Conservation (phyloP, 2,329 filamentous ascomycete species). For the Pseudonectria foliicola region DNA sequence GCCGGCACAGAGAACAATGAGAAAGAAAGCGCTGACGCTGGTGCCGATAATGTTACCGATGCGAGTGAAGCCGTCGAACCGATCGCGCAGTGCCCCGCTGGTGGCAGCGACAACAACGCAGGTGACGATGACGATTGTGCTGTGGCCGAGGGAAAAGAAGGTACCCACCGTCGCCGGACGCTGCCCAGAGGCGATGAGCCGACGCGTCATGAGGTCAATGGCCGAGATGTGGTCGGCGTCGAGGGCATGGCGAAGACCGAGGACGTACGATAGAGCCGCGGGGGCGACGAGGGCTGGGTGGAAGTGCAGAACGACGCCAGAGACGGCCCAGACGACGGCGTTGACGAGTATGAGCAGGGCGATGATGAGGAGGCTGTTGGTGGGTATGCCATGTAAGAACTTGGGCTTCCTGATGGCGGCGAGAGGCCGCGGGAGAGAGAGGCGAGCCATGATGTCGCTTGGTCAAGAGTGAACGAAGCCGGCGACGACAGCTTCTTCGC, state of each 20-base stretch:
- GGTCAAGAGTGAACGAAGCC: no score
- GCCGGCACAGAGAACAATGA: constrained; percentile 74
- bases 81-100: constrained; percentile 70
- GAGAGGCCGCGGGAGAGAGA: constrained; percentile 11
- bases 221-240: constrained; percentile 87
- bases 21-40: constrained; percentile 73
- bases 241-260: constrained; percentile 88
- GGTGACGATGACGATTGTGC: constrained; percentile 84
- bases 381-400: constrained; percentile 25
- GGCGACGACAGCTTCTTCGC: no score
- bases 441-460: constrained; percentile 11
- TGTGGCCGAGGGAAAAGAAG: constrained; percentile 90
- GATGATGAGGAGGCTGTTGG: constrained; percentile 42
- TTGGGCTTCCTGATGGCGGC: constrained; percentile 18
- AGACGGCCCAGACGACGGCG: constrained; percentile 45
- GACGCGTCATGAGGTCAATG: constrained; percentile 90
- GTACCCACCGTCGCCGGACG: constrained; percentile 87
- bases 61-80: constrained; percentile 71
- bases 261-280: constrained; percentile 76
- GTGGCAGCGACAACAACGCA: constrained; percentile 90
- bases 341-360: constrained; percentile 43
- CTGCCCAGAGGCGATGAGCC: constrained; percentile 78
- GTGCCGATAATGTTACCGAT: constrained; percentile 88
- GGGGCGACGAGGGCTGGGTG: constrained; percentile 63
- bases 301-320: constrained; percentile 45